Evolutionary conservation across 352 stramenopile species (phyloP).

Genomic region (Lagenidium sp.): DNA sequence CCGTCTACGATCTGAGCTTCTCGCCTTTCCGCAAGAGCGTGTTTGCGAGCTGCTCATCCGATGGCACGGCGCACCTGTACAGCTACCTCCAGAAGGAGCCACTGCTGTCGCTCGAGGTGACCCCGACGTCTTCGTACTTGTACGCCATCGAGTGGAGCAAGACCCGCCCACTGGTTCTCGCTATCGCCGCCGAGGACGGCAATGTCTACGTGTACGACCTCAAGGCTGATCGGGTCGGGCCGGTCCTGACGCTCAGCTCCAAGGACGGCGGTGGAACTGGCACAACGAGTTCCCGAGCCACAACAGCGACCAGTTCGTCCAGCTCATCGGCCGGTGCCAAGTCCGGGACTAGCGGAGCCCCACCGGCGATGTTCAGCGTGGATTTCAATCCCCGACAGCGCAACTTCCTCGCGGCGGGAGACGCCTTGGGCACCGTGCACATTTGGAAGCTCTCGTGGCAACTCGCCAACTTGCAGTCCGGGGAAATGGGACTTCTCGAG

Average conservation of each 20-base stretch:
- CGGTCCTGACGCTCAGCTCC: constrained; percentile 28
- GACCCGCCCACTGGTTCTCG: constrained; percentile 70
- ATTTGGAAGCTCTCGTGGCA: constrained; percentile 83
- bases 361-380: constrained; percentile 47
- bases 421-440: constrained; percentile 49
- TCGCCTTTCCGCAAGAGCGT: constrained; percentile 80
- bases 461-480: constrained; percentile 68
- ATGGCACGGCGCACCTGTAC: constrained; percentile 77
- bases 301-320: not conserved
- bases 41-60: constrained; percentile 67
- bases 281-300: not conserved
- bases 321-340: not conserved
- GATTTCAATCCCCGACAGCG: constrained; percentile 80
- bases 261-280: constrained; percentile 12
- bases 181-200: constrained; percentile 54
- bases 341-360: constrained; percentile 6
- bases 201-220: constrained; percentile 75
- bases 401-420: constrained; percentile 74
- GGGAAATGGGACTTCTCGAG: constrained; percentile 51
- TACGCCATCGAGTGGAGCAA: constrained; percentile 70
- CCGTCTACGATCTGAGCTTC: constrained; percentile 73
- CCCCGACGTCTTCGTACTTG: constrained; percentile 55
- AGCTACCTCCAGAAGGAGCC: constrained; percentile 50
- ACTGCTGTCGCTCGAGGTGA: constrained; percentile 55
- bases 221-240: constrained; percentile 35